Evolutionary conservation across 768 basidiomycete species (phyloP).

Genomic region (Psilocybe cyanescens): DNA sequence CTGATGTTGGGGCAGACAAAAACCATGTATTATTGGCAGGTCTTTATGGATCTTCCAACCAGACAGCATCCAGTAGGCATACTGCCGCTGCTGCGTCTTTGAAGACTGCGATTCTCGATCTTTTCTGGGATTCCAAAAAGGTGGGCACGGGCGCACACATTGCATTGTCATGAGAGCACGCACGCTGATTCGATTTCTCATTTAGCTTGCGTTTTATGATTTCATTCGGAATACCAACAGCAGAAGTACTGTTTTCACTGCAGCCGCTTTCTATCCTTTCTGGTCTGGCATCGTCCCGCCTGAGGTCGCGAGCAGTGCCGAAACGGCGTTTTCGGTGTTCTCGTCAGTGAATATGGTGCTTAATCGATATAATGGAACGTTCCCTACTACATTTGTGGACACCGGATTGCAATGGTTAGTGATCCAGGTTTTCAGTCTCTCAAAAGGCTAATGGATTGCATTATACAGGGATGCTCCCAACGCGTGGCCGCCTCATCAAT

Average conservation of each 20-base stretch:
- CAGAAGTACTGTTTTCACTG: constrained; percentile 69
- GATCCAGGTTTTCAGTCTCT: background rate
- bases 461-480: constrained; percentile 79
- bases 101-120: constrained; percentile 77
- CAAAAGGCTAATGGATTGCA: background rate
- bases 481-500: constrained; percentile 86
- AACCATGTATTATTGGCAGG: constrained; percentile 61
- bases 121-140: constrained; percentile 82
- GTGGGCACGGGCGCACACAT: constrained; percentile 24
- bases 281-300: constrained; percentile 88
- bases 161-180: background rate
- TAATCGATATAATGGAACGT: constrained; percentile 86
- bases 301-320: constrained; percentile 59
- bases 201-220: constrained; percentile 84
- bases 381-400: constrained; percentile 77
- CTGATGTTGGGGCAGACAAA: constrained; percentile 50
- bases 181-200: no score
- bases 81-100: constrained; percentile 57
- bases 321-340: constrained; percentile 74
- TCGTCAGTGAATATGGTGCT: constrained; percentile 76
- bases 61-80: constrained; percentile 51
- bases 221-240: constrained; percentile 76
- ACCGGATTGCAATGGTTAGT: constrained; percentile 81
- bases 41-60: constrained; percentile 58
- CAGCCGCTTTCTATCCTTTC: constrained; percentile 80